Evolutionary conservation across 2,329 filamentous ascomycete genomes (phyloP).

Genomic region (Fusarium secorum): DNA sequence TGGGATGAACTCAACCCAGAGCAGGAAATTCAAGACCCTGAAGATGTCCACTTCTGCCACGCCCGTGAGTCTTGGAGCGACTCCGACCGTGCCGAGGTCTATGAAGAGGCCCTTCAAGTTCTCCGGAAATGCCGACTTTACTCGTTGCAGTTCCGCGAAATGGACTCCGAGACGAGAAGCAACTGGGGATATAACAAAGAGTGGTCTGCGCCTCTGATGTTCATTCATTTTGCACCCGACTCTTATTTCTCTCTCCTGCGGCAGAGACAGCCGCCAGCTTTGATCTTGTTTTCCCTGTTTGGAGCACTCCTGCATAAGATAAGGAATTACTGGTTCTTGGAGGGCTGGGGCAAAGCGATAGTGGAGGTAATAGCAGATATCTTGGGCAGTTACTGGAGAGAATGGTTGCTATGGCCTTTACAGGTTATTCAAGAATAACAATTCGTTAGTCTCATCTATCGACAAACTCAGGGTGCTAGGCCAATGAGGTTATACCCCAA

Average conservation of each 20-base stretch:
- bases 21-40: rapidly evolving
- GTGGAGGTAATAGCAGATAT: background rate
- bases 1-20: background rate
- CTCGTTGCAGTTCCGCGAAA: background rate
- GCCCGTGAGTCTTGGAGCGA: background rate
- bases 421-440: background rate
- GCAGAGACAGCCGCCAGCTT: background rate
- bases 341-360: background rate
- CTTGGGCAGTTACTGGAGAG: background rate
- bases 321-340: background rate
- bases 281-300: background rate
- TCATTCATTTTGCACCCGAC: background rate
- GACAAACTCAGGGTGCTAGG: too few species aligned
- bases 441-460: background rate
- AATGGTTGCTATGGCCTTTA: background rate
- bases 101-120: background rate
- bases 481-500: too few species aligned
- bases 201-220: background rate
- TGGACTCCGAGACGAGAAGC: background rate
- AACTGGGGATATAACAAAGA: background rate
- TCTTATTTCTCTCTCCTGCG: rapidly evolving
- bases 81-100: rapidly evolving
- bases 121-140: background rate
- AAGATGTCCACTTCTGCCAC: background rate
- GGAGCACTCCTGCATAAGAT: background rate